Base-by-base conservation (phyloP, 495 filamentous ascomycete species). In the Aspergillus panamensis region DNA sequence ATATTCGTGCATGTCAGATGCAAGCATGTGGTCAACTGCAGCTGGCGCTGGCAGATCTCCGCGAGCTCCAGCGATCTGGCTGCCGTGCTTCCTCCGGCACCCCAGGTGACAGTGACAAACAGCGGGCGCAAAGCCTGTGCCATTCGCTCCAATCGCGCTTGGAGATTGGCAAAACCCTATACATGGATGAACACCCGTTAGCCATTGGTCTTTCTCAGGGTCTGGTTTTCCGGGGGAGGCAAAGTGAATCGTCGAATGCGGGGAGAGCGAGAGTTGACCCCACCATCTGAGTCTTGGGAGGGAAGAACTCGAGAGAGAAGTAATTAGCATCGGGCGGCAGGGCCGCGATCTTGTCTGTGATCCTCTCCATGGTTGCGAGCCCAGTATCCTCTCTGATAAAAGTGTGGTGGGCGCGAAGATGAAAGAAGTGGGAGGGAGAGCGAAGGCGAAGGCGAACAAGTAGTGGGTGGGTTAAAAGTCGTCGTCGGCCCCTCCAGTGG, bases 261-360 rank as follows among this genome's bases (percentile, higher is more conserved):
- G 67, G 69, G 66, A 64, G 67, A 62, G 25, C 25, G 25, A 51
- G 43, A 39, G 32, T 57, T 59, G 53, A 69, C 71, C 73, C 70
- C 71, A 87, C 92, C 87, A 93, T 95, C 55, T 84, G 76, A 20
- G 94, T 98, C 75, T 96, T 97, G 51, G 95, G 95, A 53, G 94
- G 94, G 74, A 98, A 97, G 83, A 98, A 98, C 77, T 98, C 95
- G 63, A 97, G 87, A 32, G 95, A 97, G 76, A 96, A 93, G 79
- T 93, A 98, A 65, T 84, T 84, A 51, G 82, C 81, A 72, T 88
- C 84, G 37, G 86, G 81, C 69, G 90, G 89, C 75, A 98, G 75
- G 60, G 91, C 90, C 73, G 89, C 89, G 66, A 97, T 92, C 82
- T 97, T 97, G 79, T 96, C 88, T 53, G 91, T 96, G 68, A 98